Percentiles rank a stretch among this genome's conserved stretches.
These are phyloP conservation scores for Oryza meridionalis DNA, from an alignment of 176 grass and related monocot species.

Conservation along the genomic window DNA sequence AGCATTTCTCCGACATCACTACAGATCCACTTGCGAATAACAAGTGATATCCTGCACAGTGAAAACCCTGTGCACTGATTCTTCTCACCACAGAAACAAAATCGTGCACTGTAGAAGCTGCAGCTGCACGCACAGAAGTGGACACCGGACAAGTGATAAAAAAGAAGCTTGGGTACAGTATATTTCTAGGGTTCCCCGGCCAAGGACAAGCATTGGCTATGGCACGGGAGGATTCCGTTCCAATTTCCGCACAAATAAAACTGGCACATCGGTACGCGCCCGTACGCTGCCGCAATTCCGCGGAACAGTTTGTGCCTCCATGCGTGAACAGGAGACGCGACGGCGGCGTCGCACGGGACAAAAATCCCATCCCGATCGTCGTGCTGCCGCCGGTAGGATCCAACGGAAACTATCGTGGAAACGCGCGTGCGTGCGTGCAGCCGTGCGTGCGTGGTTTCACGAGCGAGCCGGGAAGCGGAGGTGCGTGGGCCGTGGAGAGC, in stretches of 20 bases:
- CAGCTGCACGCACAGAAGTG: not conserved
- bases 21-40: not conserved
- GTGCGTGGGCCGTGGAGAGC: too few species aligned
- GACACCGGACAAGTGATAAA: not conserved
- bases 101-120: not conserved
- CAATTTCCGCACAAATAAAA: too few species aligned
- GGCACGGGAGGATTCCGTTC: not conserved
- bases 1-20: not conserved
- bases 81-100: not conserved
- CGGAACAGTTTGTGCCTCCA: not conserved
- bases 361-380: not conserved
- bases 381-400: not conserved
- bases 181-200: slow-evolving; percentile 23
- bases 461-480: too few species aligned
- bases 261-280: not conserved
- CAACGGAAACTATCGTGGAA: not conserved
- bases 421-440: not conserved
- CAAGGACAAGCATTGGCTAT: slow-evolving; percentile 3
- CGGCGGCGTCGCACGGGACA: slow-evolving; percentile 34
- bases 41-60: not conserved
- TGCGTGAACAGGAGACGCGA: slow-evolving; percentile 5
- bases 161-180: not conserved
- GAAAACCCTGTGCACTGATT: slow-evolving; percentile 1
- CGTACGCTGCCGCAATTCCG: slow-evolving; percentile 38
- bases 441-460: not conserved